A percentile compares a stretch with the other conserved stretches of the same genome.
phyloP scores from a whole-genome alignment of 2,329 filamentous ascomycete genomes.

The Aspergillus sp. region DNA sequence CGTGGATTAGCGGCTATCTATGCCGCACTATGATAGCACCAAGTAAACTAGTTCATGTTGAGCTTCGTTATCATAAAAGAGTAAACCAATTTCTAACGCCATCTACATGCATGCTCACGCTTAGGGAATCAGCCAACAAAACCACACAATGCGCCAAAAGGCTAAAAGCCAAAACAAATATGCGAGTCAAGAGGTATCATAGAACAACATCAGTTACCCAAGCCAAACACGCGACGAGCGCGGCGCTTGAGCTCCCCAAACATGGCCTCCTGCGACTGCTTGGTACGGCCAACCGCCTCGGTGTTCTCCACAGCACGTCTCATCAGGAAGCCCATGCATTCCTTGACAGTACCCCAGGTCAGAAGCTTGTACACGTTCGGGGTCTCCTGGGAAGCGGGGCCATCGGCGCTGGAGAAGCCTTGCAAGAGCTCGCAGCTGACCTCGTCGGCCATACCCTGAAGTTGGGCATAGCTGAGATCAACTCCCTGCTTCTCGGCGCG shows the following conservation, averaged over 20 bases:
- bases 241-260: conserved; percentile 38
- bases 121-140: conserved; percentile 23
- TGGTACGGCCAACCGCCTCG: conserved; percentile 60
- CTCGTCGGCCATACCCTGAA: conserved; percentile 96
- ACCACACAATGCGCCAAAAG: conserved; percentile 5
- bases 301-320: conserved; percentile 73
- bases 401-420: conserved; percentile 35
- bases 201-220: conserved; percentile 21
- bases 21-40: not conserved
- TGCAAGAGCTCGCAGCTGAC: conserved; percentile 66
- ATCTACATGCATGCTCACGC: conserved; percentile 30
- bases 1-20: not conserved
- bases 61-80: conserved; percentile 24
- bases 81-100: conserved; percentile 22
- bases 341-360: conserved; percentile 61
- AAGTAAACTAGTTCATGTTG: not conserved
- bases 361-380: conserved; percentile 61
- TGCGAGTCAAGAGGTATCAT: conserved; percentile 4
- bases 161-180: conserved; percentile 7
- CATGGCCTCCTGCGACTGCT: conserved; percentile 44
- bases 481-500: conserved; percentile 44
- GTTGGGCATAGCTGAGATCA: conserved; percentile 69
- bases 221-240: conserved; percentile 26
- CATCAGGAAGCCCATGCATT: conserved; percentile 63
- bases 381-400: conserved; percentile 31